These are phyloP conservation scores for Ganoderma resinaceum DNA, from an alignment of 1,284 basidiomycete species.

Conservation along the genomic window DNA sequence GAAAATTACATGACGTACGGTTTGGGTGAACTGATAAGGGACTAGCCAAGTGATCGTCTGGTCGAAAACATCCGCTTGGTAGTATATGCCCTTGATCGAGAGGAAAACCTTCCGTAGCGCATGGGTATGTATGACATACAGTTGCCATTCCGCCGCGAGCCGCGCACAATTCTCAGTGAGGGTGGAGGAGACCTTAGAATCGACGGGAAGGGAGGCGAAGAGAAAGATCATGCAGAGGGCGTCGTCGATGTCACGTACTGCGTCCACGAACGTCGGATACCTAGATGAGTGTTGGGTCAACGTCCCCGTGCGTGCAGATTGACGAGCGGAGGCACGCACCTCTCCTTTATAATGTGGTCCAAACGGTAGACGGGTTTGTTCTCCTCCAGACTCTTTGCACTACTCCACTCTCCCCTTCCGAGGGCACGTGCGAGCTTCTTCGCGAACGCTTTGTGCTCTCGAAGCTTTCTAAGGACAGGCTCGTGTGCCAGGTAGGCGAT, in stretches of 20 bases:
- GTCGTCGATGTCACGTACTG: slow-evolving; percentile 96
- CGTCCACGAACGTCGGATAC: slow-evolving; percentile 97
- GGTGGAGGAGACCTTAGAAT: slow-evolving; percentile 81
- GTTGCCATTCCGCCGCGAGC: slow-evolving; percentile 92
- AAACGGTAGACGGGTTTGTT: slow-evolving; percentile 88
- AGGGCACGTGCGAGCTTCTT: slow-evolving; percentile 96
- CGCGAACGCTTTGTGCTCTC: slow-evolving; percentile 98
- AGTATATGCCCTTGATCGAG: slow-evolving; percentile 98
- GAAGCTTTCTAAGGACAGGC: slow-evolving; percentile 92
- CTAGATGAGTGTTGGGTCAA: slow-evolving; percentile 48
- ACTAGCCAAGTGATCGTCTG: slow-evolving; percentile 97
- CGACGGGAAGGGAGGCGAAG: slow-evolving; percentile 90
- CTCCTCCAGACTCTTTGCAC: slow-evolving; percentile 94
- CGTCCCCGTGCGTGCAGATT: not conserved
- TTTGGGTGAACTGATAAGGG: slow-evolving; percentile 98
- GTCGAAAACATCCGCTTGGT: slow-evolving; percentile 95
- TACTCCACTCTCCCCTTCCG: slow-evolving; percentile 94
- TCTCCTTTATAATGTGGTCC: slow-evolving; percentile 98
- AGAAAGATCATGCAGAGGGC: slow-evolving; percentile 95
- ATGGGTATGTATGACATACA: slow-evolving; percentile 92
- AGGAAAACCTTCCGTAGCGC: slow-evolving; percentile 93
- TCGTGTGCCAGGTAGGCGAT: slow-evolving; percentile 98
- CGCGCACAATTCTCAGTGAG: slow-evolving; percentile 92
- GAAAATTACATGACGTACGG: slow-evolving; percentile 55
- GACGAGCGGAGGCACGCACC: slow-evolving; percentile 55